phyloP scores from a whole-genome alignment of 345 rosid genomes.

The Kernera saxatilis region DNA sequence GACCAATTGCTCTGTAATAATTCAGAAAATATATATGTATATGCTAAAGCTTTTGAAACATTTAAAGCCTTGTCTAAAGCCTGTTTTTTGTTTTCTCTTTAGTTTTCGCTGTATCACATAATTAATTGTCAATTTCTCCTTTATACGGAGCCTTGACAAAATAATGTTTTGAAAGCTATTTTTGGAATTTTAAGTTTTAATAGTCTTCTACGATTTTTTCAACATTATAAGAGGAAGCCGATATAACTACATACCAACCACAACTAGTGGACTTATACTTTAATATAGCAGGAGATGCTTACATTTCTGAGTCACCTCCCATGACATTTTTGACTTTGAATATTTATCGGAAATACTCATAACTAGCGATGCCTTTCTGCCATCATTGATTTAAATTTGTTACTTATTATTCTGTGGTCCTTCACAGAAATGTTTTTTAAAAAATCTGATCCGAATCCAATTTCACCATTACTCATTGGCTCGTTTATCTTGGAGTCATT shows the following conservation, averaged over 20 bases:
- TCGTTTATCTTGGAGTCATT: neutral
- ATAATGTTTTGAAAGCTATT: constrained; percentile 7
- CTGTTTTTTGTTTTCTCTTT: neutral
- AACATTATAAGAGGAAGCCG: neutral
- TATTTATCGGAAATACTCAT: neutral
- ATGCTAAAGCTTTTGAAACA: neutral
- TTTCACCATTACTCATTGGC: neutral
- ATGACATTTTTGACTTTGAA: neutral
- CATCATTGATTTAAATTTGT: neutral
- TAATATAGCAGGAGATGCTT: neutral
- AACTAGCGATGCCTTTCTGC: neutral
- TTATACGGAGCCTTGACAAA: neutral
- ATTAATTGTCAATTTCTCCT: neutral
- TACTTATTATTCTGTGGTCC: neutral
- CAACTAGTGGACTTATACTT: neutral
- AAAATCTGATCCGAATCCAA: neutral
- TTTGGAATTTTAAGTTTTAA: constrained; percentile 2
- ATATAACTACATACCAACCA: neutral
- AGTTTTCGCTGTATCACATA: neutral
- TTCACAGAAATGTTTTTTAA: neutral
- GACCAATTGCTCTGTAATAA: neutral
- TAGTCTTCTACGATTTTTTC: neutral
- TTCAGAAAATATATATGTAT: neutral
- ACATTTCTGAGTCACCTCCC: constrained; percentile 1
- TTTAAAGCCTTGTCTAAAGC: neutral